These are phyloP conservation scores for Barnettozyma siamensis DNA, from an alignment of 805 yeast genomes.

Conservation along the genomic window DNA sequence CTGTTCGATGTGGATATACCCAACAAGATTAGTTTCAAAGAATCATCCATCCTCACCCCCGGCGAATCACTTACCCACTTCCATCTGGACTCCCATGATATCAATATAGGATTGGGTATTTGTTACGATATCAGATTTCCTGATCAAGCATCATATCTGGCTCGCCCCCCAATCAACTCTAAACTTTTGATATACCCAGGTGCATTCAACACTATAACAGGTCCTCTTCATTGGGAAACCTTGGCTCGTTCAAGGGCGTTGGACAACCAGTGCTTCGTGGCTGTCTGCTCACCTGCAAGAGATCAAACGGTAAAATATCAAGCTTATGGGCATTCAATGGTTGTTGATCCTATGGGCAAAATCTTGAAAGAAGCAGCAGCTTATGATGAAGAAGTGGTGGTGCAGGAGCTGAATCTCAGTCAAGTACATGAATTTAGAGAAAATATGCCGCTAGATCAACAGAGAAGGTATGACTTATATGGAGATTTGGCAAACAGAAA, in stretches of 20 bases:
- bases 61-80: conserved; percentile 14
- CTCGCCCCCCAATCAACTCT: conserved; percentile 37
- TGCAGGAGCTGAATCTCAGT: conserved; percentile 52
- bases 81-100: conserved; percentile 50
- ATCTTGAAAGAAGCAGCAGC: conserved; percentile 65
- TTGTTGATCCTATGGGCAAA: conserved; percentile 58
- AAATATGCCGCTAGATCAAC: conserved; percentile 60
- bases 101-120: conserved; percentile 86
- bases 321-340: conserved; percentile 62
- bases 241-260: conserved; percentile 69
- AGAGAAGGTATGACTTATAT: conserved; percentile 58
- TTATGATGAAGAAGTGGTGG: conserved; percentile 59
- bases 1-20: conserved; percentile 53
- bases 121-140: conserved; percentile 82
- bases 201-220: conserved; percentile 80
- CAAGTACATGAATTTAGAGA: conserved; percentile 47
- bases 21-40: conserved; percentile 82
- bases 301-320: conserved; percentile 56
- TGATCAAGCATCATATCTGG: conserved; percentile 63
- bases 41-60: conserved; percentile 30
- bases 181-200: conserved; percentile 79
- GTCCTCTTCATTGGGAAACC: conserved; percentile 79
- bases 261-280: conserved; percentile 66
- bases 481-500: conserved; percentile 28
- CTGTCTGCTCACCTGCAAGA: conserved; percentile 87